A percentile compares a stretch with the other conserved stretches of the same genome.
phyloP scores from a whole-genome alignment of 257 asterid species.

The Solanum sitiens region DNA sequence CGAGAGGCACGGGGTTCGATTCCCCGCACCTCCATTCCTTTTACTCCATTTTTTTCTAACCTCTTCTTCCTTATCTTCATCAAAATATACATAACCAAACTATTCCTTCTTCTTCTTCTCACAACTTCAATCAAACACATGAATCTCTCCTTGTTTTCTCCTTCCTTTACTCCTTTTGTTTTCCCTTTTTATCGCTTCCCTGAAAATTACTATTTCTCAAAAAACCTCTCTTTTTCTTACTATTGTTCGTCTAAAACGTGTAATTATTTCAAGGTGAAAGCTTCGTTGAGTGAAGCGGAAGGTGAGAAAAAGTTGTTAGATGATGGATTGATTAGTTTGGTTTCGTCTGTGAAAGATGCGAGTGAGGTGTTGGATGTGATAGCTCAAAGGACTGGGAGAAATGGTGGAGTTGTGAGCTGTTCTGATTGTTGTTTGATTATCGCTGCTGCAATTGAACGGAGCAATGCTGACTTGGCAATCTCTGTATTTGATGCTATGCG shows the following conservation, averaged over 20 bases:
- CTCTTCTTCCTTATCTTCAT: constrained; percentile 53
- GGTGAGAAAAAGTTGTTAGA: constrained; percentile 19
- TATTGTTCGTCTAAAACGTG: constrained; percentile 3
- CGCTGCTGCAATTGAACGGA: constrained; percentile 70
- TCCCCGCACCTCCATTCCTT: constrained; percentile 84
- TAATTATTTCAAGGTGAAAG: constrained; percentile 1
- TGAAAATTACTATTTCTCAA: neutral
- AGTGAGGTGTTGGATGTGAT: constrained; percentile 34
- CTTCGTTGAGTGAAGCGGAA: constrained; percentile 10
- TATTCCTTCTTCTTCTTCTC: neutral
- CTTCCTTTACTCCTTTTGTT: constrained; percentile 12
- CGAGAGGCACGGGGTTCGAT: constrained; percentile 99
- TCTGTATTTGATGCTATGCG: constrained; percentile 87
- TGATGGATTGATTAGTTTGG: constrained; percentile 34
- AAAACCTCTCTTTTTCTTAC: neutral
- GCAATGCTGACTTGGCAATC: constrained; percentile 81
- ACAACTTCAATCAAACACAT: constrained; percentile 2
- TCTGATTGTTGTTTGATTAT: constrained; percentile 55
- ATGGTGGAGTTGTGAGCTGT: constrained; percentile 38
- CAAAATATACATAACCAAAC: neutral
- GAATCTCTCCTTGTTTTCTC: constrained; percentile 43
- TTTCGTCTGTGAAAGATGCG: constrained; percentile 56
- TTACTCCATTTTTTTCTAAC: neutral
- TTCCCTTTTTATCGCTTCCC: constrained; percentile 17
- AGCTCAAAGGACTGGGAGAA: constrained; percentile 24